Evolutionary conservation across 768 basidiomycete genomes (phyloP).

Genomic region (Gautieria morchelliformis): DNA sequence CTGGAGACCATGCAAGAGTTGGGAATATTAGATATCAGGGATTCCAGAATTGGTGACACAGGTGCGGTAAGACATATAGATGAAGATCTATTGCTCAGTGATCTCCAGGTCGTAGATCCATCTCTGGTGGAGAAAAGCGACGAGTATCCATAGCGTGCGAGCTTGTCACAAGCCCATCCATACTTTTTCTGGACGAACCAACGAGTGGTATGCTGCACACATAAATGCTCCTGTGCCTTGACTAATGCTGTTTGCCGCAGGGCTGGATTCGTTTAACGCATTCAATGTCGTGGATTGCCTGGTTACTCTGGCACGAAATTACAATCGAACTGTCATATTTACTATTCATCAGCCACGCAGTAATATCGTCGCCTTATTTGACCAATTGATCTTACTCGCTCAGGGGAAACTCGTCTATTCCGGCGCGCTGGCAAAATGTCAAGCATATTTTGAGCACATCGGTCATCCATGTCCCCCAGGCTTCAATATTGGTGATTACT

Average conservation of each 20-base stretch:
- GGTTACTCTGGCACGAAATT: conserved; percentile 74
- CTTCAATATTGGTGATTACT: conserved; percentile 94
- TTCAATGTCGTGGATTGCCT: conserved; percentile 89
- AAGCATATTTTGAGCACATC: conserved; percentile 69
- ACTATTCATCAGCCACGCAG: conserved; percentile 98
- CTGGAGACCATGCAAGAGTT: conserved; percentile 95
- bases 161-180: conserved; percentile 92
- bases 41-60: conserved; percentile 80
- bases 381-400: conserved; percentile 80
- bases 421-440: conserved; percentile 65
- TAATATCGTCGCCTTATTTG: conserved; percentile 94
- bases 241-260: conserved; percentile 26
- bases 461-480: conserved; percentile 84
- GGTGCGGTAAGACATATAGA: conserved; percentile 33
- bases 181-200: conserved; percentile 94
- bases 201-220: conserved; percentile 61
- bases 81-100: neutral
- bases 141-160: conserved; percentile 97
- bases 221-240: neutral
- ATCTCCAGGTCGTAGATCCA: conserved; percentile 64
- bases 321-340: conserved; percentile 92
- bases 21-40: conserved; percentile 86
- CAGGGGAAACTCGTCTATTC: conserved; percentile 80
- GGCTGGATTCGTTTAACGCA: conserved; percentile 92
- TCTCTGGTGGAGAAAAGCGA: conserved; percentile 96